phyloP scores from a whole-genome alignment of 495 filamentous ascomycete genomes.

The Umbilicaria muhlenbergii region DNA sequence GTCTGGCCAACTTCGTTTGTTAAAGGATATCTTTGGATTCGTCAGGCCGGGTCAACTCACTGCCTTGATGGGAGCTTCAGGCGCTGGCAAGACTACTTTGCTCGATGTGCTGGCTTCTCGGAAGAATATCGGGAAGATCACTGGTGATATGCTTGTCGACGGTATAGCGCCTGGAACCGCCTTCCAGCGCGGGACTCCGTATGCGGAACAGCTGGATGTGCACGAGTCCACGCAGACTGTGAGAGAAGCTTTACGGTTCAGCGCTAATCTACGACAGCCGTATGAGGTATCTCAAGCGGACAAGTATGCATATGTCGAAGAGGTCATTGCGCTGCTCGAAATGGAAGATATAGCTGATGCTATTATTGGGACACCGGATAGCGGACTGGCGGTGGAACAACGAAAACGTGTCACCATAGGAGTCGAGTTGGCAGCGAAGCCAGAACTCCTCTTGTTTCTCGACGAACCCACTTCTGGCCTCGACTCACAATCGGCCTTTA shows the following conservation, averaged over 20 bases:
- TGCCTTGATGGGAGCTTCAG: constrained; percentile 46
- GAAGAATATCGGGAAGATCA: constrained; percentile 34
- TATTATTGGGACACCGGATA: constrained; percentile 34
- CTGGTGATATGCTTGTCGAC: constrained; percentile 38
- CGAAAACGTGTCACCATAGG: constrained; percentile 52
- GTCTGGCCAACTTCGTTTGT: constrained; percentile 21
- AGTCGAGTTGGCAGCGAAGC: constrained; percentile 53
- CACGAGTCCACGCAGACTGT: constrained; percentile 44
- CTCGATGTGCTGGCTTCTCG: constrained; percentile 44
- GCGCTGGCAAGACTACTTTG: constrained; percentile 55
- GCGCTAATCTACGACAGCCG: constrained; percentile 39
- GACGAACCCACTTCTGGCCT: constrained; percentile 68
- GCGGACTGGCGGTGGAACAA: constrained; percentile 42
- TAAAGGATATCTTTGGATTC: constrained; percentile 50
- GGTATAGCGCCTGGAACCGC: constrained; percentile 23
- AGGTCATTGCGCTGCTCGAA: constrained; percentile 41
- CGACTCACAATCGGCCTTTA: constrained; percentile 46
- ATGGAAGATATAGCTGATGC: constrained; percentile 39
- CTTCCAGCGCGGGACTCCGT: constrained; percentile 31
- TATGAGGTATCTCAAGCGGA: constrained; percentile 31
- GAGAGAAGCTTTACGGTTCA: constrained; percentile 45
- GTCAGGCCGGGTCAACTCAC: constrained; percentile 53
- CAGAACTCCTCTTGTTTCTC: constrained; percentile 53
- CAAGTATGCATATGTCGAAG: constrained; percentile 44
- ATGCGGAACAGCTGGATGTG: constrained; percentile 45